These are phyloP conservation scores for Hymenoscyphus fructigenus DNA, from an alignment of 2,329 filamentous ascomycete species.

Conservation along the genomic window DNA sequence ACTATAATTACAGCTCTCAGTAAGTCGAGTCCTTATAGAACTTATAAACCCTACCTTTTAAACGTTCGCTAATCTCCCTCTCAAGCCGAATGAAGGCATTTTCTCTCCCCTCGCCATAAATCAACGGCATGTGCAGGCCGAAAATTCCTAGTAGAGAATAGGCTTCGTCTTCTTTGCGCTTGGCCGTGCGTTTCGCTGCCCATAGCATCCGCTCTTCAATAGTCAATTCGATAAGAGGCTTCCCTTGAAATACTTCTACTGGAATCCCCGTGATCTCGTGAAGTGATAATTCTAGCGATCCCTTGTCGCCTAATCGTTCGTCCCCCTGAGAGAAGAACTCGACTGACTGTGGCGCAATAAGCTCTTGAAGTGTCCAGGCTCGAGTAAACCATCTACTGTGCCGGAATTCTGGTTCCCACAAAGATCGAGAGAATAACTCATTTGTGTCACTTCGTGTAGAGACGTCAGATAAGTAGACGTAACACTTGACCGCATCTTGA, in stretches of 20 bases:
- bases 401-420: constrained; percentile 11
- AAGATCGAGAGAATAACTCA: neutral
- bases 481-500: constrained; percentile 8
- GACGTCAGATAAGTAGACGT: constrained; percentile 7
- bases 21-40: constrained; percentile 2
- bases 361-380: constrained; percentile 3
- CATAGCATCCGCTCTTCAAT: constrained; percentile 37
- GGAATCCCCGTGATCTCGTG: constrained; percentile 19
- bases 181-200: constrained; percentile 40
- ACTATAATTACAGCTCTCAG: constrained; percentile 2
- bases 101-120: constrained; percentile 41
- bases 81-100: constrained; percentile 36
- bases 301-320: constrained; percentile 17
- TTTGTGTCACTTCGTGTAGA: constrained; percentile 3
- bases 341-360: constrained; percentile 12
- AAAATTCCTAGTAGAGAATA: too few species aligned
- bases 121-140: constrained; percentile 43
- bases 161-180: constrained; percentile 41
- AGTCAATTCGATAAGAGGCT: constrained; percentile 4
- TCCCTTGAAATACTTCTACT: constrained; percentile 13
- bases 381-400: constrained; percentile 16
- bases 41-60: neutral
- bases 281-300: constrained; percentile 11
- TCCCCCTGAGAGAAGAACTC: constrained; percentile 17
- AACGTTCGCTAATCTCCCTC: constrained; percentile 33